A percentile compares a stretch with the other conserved stretches of the same genome.
Conservation (phyloP, 495 filamentous ascomycete species). For the Trichoderma orchidacearum region DNA sequence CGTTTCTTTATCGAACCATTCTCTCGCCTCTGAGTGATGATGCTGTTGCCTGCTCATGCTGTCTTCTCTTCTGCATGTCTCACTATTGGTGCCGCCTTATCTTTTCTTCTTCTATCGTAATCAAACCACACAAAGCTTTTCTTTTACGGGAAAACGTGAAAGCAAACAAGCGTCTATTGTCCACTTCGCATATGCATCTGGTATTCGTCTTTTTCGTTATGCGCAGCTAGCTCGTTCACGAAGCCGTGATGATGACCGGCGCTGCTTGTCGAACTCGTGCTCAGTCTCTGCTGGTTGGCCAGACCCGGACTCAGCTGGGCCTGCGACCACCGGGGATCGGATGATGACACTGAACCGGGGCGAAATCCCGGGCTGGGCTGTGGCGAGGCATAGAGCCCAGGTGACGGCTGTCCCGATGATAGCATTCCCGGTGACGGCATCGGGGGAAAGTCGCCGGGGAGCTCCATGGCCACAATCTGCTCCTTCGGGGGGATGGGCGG, state of each 20-base stretch:
- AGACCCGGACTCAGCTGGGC: constrained; percentile 14
- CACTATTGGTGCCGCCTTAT: too few species aligned
- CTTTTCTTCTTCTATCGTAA: too few species aligned
- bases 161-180: not conserved
- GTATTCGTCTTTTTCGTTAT: not conserved
- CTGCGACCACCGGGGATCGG: constrained; percentile 17
- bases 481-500: constrained; percentile 3
- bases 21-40: too few species aligned
- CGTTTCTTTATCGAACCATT: too few species aligned
- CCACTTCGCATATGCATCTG: not conserved
- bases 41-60: too few species aligned
- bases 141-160: not conserved
- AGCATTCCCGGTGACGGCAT: constrained; percentile 11
- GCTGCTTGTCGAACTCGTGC: not conserved
- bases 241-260: not conserved
- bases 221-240: not conserved
- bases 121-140: not conserved
- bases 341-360: constrained; percentile 15
- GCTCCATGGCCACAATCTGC: constrained; percentile 21
- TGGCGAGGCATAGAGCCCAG: constrained; percentile 11
- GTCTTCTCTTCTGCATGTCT: too few species aligned
- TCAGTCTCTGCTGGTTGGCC: not conserved
- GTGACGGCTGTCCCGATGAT: constrained; percentile 11
- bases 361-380: constrained; percentile 7
- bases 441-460: constrained; percentile 24